Percentiles rank a stretch among this genome's conserved stretches.
phyloP scores from a whole-genome alignment of 352 stramenopile species.

The Globisporangium solare region DNA sequence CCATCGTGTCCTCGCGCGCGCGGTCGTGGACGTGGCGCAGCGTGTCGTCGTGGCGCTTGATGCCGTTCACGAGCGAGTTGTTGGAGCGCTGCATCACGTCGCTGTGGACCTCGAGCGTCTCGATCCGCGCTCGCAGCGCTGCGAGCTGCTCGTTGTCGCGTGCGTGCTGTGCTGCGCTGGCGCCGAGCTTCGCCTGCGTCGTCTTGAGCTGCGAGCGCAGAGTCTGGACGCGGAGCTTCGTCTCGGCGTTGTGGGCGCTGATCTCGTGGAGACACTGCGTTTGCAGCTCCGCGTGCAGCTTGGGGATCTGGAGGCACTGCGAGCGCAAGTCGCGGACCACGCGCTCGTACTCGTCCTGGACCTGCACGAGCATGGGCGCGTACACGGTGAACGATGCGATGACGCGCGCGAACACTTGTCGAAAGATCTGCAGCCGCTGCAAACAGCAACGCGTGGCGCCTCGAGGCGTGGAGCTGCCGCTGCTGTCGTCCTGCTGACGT shows the following conservation, averaged over 20 bases:
- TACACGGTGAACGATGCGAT: slow-evolving; percentile 67
- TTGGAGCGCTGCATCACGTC: slow-evolving; percentile 47
- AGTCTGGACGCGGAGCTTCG: slow-evolving; percentile 25
- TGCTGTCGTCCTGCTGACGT: background rate
- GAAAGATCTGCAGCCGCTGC: slow-evolving; percentile 49
- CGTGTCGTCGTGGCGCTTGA: slow-evolving; percentile 72
- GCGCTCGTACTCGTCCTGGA: slow-evolving; percentile 63
- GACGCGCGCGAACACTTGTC: slow-evolving; percentile 39
- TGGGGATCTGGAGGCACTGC: slow-evolving; percentile 38
- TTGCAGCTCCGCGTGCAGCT: slow-evolving; percentile 49
- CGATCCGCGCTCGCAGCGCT: slow-evolving; percentile 23
- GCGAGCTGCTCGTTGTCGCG: slow-evolving; percentile 23
- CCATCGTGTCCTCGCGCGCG: slow-evolving; percentile 43
- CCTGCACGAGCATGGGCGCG: slow-evolving; percentile 46
- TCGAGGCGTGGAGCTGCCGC: background rate
- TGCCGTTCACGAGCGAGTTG: slow-evolving; percentile 49
- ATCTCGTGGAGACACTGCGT: slow-evolving; percentile 59
- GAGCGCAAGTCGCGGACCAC: slow-evolving; percentile 25
- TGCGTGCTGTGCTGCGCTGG: slow-evolving; percentile 44
- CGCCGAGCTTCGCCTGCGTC: slow-evolving; percentile 48
- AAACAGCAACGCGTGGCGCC: slow-evolving; percentile 13
- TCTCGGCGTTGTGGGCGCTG: slow-evolving; percentile 36
- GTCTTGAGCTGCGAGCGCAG: slow-evolving; percentile 47
- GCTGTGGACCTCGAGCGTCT: slow-evolving; percentile 25
- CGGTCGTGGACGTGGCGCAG: slow-evolving; percentile 55